Evolutionary conservation across 768 basidiomycete genomes (phyloP), one percentile per base, ranked within the genome.

Genomic region (Leucogyrophana mollusca): DNA sequence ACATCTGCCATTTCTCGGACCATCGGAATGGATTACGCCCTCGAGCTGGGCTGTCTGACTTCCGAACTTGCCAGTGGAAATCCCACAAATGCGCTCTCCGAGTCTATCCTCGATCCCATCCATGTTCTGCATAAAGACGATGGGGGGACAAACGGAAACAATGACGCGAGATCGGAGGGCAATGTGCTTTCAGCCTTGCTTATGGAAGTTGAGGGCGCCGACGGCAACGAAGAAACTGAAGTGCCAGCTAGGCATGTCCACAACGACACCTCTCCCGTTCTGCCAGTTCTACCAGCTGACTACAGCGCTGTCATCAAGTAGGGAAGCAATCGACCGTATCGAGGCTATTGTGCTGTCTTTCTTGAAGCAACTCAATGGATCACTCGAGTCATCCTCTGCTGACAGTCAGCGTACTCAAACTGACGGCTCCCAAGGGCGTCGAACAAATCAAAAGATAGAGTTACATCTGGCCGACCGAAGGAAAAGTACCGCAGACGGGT

Each of bases 391-490:
- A 22, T 27, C 47, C 23, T 34, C 20, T 38, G 32, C 45, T 24
- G 25, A 39, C n/a, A 32, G 1, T 34, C 37, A 27, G 32, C 20
- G 4, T 40, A 2, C 35, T 10, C 21, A 21, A 16, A 41, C 34
- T 7, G n/a, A 24, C 17, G 23, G 5, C 36, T 14, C 25, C 34
- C 25, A 33, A 2, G 57, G 44, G n/a, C 47, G 41, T 11, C 49
- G 30, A 25, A 43, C 34, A 13, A 40, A 50, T 17, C 33, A 33
- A 43, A 72, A 56, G 45, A 38, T 76, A 4, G 57, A 64, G 34
- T 52, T 77, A 20, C 59, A 45, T 9, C 49, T 77, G 16, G 57
- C 60, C 4, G 61, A 74, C 48, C 59, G 76, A 42, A 64, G 54
- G 32, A 74, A 69, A 49, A 50, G 51, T 5, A 41, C 49, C 30